phyloP scores from a whole-genome alignment of 2,329 filamentous ascomycete species.

The Sclerotinia minor region DNA sequence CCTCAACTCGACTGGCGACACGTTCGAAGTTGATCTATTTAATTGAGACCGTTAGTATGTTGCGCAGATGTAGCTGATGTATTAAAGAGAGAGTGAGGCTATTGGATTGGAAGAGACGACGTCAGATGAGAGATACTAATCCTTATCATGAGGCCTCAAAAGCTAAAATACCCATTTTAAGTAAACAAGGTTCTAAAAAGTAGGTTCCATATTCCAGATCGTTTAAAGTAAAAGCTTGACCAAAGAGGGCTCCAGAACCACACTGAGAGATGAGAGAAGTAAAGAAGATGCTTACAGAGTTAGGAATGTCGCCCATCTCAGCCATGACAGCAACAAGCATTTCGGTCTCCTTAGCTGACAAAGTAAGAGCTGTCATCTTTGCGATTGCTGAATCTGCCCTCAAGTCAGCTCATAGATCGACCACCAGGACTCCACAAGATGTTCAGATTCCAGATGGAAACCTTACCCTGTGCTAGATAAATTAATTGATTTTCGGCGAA shows the following conservation, averaged over 20 bases:
- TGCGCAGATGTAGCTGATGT: no score
- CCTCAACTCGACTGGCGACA: slow-evolving; percentile 43
- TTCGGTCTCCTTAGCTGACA: slow-evolving; percentile 26
- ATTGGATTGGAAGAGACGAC: neutral
- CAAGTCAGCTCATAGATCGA: neutral
- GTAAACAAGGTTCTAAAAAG: neutral
- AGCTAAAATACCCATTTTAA: neutral
- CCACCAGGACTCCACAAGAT: neutral
- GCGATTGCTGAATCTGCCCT: neutral
- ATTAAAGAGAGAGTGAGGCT: neutral
- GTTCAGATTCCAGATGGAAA: no score
- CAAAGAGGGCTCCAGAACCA: no score
- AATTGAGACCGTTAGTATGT: neutral
- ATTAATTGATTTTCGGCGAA: neutral
- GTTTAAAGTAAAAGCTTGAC: neutral
- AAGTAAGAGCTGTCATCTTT: slow-evolving; percentile 19
- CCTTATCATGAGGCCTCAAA: no score
- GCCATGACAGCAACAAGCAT: slow-evolving; percentile 27
- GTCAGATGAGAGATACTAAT: neutral
- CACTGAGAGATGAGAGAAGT: neutral
- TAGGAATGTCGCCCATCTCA: slow-evolving; percentile 29
- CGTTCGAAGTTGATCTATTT: slow-evolving; percentile 45
- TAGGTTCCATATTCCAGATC: neutral
- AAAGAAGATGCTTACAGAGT: slow-evolving; percentile 6
- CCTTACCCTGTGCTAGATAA: neutral